Evolutionary conservation across 78 protist species (phyloP), one percentile per base, ranked within the genome.

Genomic region (Diacronema lutheri): DNA sequence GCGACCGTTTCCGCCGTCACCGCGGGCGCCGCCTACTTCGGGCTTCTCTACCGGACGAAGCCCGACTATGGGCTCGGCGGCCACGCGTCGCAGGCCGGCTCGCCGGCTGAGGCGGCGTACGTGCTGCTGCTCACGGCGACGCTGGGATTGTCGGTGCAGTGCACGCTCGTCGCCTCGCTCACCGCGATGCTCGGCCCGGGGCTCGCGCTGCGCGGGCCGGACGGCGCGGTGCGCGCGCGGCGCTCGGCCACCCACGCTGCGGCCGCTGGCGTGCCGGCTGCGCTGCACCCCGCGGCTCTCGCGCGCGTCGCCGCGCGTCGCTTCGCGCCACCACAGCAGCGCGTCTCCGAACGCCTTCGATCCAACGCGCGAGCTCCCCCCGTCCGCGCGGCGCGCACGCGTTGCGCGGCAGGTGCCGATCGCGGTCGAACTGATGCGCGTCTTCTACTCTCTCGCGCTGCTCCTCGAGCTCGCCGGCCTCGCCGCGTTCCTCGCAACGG

Each of bases 161-260:
- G 5, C 23, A 5, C 12, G 23, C 61, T 56, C 29, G 61, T 68
- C 76, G 46, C 50, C 31, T 38, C 38, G 76, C 55, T 37, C 13
- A 44, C 37, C 16, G 25, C 76, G 41, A 35, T 68, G 50, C 76
- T 68, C 76, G 76, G 76, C 26, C 76, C 76, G 5, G 6, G 16
- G 33, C 76, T 68, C 13, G 76, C 76, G 50, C 76, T 68, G 50
- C 41, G 76, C 7, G 76, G 76, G 21, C 76, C 76, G 33, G 76
- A 68, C n/a, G 76, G 76, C 41, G 6, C 55, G 21, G 11, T 68
- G 50, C 50, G 9, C 46, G 50, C 10, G 65, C 29, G 65, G 6
- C 14, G 65, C 65, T 60, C 65, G 56, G 20, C 56, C 56, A 11
- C 10, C 56, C 4, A 4, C 56, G 56, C 56, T 46, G 4, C 56